Evolutionary conservation across 1,284 basidiomycete species (phyloP).

Genomic region (Marasmius fiardii): DNA sequence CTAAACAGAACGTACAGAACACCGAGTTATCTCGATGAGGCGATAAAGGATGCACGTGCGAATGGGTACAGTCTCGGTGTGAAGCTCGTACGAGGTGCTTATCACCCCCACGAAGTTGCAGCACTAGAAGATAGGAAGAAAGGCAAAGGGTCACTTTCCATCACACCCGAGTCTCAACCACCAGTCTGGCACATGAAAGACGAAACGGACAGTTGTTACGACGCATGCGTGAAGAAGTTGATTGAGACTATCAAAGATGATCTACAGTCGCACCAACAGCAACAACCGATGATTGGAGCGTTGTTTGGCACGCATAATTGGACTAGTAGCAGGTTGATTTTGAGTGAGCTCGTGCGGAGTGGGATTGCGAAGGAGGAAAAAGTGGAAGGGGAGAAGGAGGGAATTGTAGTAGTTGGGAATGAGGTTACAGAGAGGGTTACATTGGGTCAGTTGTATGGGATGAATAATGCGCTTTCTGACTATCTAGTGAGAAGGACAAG

Average conservation of each 20-base stretch:
- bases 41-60: slow-evolving; percentile 66
- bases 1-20: slow-evolving; percentile 39
- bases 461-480: slow-evolving; percentile 81
- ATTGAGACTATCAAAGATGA: slow-evolving; percentile 56
- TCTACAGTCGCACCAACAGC: slow-evolving; percentile 21
- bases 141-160: slow-evolving; percentile 29
- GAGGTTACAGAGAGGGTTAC: slow-evolving; percentile 66
- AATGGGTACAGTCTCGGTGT: slow-evolving; percentile 83
- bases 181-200: slow-evolving; percentile 69
- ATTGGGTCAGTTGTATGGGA: slow-evolving; percentile 86
- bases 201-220: slow-evolving; percentile 82
- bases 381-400: slow-evolving; percentile 25
- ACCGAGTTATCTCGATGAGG: slow-evolving; percentile 62
- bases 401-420: slow-evolving; percentile 38
- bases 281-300: slow-evolving; percentile 55
- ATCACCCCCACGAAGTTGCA: slow-evolving; percentile 76
- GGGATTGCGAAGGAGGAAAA: slow-evolving; percentile 45
- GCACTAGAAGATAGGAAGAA: slow-evolving; percentile 35
- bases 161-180: slow-evolving; percentile 55
- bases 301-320: slow-evolving; percentile 89
- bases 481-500: slow-evolving; percentile 58
- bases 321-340: slow-evolving; percentile 58
- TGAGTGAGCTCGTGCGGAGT: slow-evolving; percentile 55
- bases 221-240: slow-evolving; percentile 64
- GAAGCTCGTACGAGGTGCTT: slow-evolving; percentile 95